phyloP scores from a whole-genome alignment of 1,139 yeast species.

The Lodderomyces oxycetoniae region DNA sequence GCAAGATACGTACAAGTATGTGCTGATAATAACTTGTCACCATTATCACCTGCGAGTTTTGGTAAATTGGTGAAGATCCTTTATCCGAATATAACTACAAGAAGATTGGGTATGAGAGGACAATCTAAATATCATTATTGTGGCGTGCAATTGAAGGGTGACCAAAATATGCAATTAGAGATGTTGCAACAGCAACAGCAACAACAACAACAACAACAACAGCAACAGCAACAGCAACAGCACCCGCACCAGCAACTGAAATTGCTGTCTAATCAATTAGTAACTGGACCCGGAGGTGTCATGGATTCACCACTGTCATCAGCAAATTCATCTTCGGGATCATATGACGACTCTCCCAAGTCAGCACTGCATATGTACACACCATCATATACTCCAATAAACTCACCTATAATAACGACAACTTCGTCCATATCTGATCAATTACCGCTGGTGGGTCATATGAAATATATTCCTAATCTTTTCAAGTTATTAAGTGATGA shows the following conservation, averaged over 20 bases:
- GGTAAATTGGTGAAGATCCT: slow-evolving; percentile 76
- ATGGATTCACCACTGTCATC: slow-evolving; percentile 25
- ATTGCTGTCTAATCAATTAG: slow-evolving; percentile 2
- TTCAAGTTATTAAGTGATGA: slow-evolving; percentile 25
- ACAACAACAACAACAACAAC: slow-evolving; percentile 6
- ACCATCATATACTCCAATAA: slow-evolving; percentile 22
- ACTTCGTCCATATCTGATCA: slow-evolving; percentile 12
- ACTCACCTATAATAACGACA: slow-evolving; percentile 12
- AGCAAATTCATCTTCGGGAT: slow-evolving; percentile 16
- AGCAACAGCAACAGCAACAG: slow-evolving; percentile 3
- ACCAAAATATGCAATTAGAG: slow-evolving; percentile 24
- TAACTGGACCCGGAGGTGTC: slow-evolving; percentile 9
- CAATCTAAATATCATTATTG: slow-evolving; percentile 89
- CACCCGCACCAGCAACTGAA: too few relatives aligned
- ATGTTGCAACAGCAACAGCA: slow-evolving; percentile 10
- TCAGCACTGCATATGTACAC: slow-evolving; percentile 22
- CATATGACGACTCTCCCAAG: slow-evolving; percentile 14
- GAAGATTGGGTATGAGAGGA: slow-evolving; percentile 85
- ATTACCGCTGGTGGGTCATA: slow-evolving; percentile 17
- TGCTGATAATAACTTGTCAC: slow-evolving; percentile 59
- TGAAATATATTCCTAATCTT: slow-evolving; percentile 37
- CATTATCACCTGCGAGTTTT: slow-evolving; percentile 81
- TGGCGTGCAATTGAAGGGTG: slow-evolving; percentile 66
- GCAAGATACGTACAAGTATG: slow-evolving; percentile 76
- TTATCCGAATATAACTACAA: slow-evolving; percentile 71